Evolutionary conservation across 345 rosid species (phyloP), one percentile per base, ranked within the genome.

Genomic region (Cardamine occulta): DNA sequence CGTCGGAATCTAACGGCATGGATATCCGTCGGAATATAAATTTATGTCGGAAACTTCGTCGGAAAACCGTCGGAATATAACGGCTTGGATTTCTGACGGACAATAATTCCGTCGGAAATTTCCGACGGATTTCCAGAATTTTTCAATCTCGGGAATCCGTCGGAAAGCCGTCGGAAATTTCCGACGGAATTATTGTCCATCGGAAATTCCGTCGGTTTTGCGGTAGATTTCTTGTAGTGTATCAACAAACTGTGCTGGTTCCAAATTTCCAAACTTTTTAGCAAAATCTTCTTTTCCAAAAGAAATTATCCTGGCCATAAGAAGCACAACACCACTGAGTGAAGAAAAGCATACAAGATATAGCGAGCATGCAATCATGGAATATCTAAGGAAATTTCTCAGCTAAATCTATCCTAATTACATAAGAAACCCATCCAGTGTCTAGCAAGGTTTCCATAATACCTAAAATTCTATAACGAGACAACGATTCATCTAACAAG

Each of bases 251-350:
- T 94, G 99, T 52, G 88, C 80, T 68, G 97, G 99, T 72, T 84
- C 74, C 83, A 92, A 65, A 60, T 63, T 82, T 71, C 97, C 92
- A 57, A 83, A 94, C 79, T 82, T 88, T 82, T 88, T 59, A 68
- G 99, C 90, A 69, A 94, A 94, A 64, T 94, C 93, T 79, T 94
- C 99, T 81, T 88, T 67, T 65, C 99, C 99, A 70, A 87, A 94
- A 59, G 99, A 94, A 67, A 83, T 87, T 96, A 94, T 90, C 80
- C 99, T 94, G 87, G 31, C 61, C 68, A 76, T 68, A 66, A 54
- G 61, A 86, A 81, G 67, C 6, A 42, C 44, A 61, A 66, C 57
- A 64, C 29, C 37, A 47, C 1, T 56, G 6, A 57, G 62, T 55
- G 68, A 39, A 21, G 42, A 32, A 67, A 45, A 45, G 5, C 19